Conservation (phyloP, 2,329 filamentous ascomycete species). For the Xylaria multiplex region DNA sequence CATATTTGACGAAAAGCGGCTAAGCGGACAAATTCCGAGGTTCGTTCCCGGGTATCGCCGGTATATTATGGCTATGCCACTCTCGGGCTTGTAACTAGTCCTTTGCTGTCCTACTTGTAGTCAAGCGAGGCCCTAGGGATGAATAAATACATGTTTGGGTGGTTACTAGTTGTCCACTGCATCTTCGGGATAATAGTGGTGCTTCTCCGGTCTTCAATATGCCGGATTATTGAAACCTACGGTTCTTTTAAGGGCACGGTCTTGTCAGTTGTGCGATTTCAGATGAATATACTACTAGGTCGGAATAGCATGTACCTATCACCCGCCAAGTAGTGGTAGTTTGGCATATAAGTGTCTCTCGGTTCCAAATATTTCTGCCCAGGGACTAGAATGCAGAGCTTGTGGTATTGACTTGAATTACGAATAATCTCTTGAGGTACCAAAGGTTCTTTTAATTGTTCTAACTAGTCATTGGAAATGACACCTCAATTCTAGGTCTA, state of each 20-base stretch:
- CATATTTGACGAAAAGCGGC: background rate
- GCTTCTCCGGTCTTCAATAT: background rate
- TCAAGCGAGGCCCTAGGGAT: background rate
- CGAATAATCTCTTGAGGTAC: no score
- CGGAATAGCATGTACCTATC: no score
- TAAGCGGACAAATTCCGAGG: background rate
- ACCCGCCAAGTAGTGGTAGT: no score
- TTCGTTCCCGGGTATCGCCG: conserved; percentile 4
- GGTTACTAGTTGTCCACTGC: background rate
- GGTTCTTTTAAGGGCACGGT: background rate
- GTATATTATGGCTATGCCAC: background rate
- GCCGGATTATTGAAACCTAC: background rate
- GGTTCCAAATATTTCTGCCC: no score
- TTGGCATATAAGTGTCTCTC: no score
- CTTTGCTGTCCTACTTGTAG: no score
- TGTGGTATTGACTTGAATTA: no score
- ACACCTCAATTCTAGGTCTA: no score
- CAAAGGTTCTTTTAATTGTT: no score
- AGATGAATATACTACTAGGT: background rate
- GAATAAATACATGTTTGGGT: background rate
- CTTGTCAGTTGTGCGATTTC: background rate
- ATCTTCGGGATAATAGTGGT: background rate
- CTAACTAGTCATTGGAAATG: no score
- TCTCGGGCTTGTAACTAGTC: background rate
- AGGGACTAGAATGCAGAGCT: no score